Evolutionary conservation across 495 filamentous ascomycete species (phyloP).

Genomic region (Daldinia childiae): DNA sequence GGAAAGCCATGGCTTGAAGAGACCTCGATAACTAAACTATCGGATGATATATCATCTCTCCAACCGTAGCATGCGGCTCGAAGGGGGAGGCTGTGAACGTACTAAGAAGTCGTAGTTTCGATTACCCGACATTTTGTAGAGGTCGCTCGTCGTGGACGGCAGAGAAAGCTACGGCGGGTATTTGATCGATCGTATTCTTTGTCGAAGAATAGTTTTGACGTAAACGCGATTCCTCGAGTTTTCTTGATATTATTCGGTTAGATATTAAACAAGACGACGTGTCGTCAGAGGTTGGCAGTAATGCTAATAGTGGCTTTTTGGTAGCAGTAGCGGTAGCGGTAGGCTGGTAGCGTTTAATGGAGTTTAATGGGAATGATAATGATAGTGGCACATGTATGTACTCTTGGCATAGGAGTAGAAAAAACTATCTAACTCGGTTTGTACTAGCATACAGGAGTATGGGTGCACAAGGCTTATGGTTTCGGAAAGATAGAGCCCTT

Average conservation of each 20-base stretch:
- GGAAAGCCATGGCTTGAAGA: background rate
- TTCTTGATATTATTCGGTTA: slow-evolving; percentile 6
- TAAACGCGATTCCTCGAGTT: slow-evolving; percentile 12
- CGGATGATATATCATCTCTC: slow-evolving; percentile 12
- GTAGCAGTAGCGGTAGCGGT: slow-evolving; percentile 21
- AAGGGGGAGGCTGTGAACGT: slow-evolving; percentile 47
- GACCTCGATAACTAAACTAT: background rate
- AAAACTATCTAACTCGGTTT: slow-evolving; percentile 40
- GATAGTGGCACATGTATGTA: slow-evolving; percentile 25
- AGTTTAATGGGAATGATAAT: slow-evolving; percentile 8
- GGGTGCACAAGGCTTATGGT: background rate
- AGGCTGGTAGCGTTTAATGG: slow-evolving; percentile 6
- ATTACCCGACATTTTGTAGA: slow-evolving; percentile 84
- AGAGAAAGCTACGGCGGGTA: slow-evolving; percentile 9
- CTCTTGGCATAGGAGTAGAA: slow-evolving; percentile 38
- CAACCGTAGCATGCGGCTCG: slow-evolving; percentile 8
- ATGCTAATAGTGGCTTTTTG: slow-evolving; percentile 6
- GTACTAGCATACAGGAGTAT: slow-evolving; percentile 29
- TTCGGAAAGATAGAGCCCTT: slow-evolving; percentile 16
- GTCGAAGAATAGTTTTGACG: slow-evolving; percentile 1
- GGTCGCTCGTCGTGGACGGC: slow-evolving; percentile 42
- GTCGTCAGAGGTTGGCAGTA: slow-evolving; percentile 38
- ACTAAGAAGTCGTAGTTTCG: slow-evolving; percentile 99
- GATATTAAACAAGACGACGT: slow-evolving; percentile 35
- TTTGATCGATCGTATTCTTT: slow-evolving; percentile 18